A percentile compares a stretch with the other conserved stretches of the same genome.
These are phyloP conservation scores for Monosporascus cannonballus DNA, from an alignment of 2,329 filamentous ascomycete genomes.

Conservation along the genomic window DNA sequence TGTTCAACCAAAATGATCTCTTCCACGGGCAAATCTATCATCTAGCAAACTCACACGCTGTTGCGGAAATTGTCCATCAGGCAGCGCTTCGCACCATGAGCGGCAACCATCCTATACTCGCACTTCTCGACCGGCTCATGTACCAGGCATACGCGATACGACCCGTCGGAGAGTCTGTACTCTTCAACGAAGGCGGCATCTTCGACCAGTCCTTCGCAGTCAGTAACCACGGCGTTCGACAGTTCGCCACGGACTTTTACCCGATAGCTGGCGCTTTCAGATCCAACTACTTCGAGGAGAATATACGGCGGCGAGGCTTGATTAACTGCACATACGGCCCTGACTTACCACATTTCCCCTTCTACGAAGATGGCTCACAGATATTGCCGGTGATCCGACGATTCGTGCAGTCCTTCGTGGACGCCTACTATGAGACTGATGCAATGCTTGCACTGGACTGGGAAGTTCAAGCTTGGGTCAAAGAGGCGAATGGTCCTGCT, in stretches of 20 bases:
- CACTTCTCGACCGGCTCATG: slow-evolving; percentile 19
- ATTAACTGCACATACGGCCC: neutral
- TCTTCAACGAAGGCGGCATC: slow-evolving; percentile 17
- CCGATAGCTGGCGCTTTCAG: slow-evolving; percentile 1
- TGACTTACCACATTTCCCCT: neutral
- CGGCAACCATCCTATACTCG: slow-evolving; percentile 26
- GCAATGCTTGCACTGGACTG: neutral
- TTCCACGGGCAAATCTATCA: slow-evolving; percentile 27
- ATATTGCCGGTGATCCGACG: neutral
- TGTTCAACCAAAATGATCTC: slow-evolving; percentile 23
- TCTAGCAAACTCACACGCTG: slow-evolving; percentile 25
- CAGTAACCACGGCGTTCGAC: slow-evolving; percentile 5
- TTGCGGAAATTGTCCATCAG: slow-evolving; percentile 24
- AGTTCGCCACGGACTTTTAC: slow-evolving; percentile 2
- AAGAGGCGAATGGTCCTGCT: neutral
- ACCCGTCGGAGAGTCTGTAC: slow-evolving; percentile 12
- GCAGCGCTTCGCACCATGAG: slow-evolving; percentile 28
- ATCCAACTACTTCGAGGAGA: slow-evolving; percentile 2
- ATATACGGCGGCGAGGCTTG: slow-evolving; percentile 1
- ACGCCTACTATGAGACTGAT: slow-evolving; percentile 1
- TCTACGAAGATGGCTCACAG: slow-evolving; percentile 1
- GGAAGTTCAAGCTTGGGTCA: neutral
- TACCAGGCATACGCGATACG: slow-evolving; percentile 19
- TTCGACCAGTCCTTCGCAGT: slow-evolving; percentile 13
- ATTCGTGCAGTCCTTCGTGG: slow-evolving; percentile 1